phyloP scores from a whole-genome alignment of 352 stramenopile genomes.

The Phytophthora pseudosyringae region DNA sequence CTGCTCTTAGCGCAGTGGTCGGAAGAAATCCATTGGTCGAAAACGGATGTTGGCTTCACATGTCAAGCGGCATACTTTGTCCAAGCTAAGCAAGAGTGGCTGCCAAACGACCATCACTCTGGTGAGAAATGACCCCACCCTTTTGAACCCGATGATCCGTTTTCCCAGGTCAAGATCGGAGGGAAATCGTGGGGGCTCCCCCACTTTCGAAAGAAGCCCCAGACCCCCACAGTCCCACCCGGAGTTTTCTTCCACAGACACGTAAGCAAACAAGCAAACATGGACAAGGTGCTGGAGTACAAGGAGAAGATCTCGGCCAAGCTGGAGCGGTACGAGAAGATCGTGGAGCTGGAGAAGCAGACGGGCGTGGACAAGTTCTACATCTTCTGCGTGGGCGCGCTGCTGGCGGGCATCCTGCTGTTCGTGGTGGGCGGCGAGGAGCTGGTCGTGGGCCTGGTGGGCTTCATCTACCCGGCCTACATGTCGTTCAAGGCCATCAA shows the following conservation, averaged over 20 bases:
- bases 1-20: too few species aligned
- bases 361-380: conserved; percentile 91
- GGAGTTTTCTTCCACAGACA: neutral
- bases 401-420: conserved; percentile 68
- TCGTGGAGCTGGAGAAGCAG: conserved; percentile 86
- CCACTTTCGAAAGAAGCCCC: conserved; percentile 62
- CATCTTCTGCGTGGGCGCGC: conserved; percentile 61
- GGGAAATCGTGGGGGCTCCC: conserved; percentile 17
- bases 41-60: conserved; percentile 26
- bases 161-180: conserved; percentile 8
- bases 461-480: conserved; percentile 91
- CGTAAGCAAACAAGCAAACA: conserved; percentile 23
- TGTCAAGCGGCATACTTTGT: neutral
- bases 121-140: too few species aligned
- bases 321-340: conserved; percentile 84
- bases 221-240: neutral
- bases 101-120: conserved; percentile 30
- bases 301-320: conserved; percentile 84
- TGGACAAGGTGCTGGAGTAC: conserved; percentile 88
- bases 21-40: conserved; percentile 35
- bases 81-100: conserved; percentile 1
- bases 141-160: too few species aligned
- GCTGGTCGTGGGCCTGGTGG: conserved; percentile 83
- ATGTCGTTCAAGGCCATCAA: conserved; percentile 91
- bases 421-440: conserved; percentile 82